Conservation (phyloP, 371 early-diverging fungal species). For the Apophysomyces elegans region DNA sequence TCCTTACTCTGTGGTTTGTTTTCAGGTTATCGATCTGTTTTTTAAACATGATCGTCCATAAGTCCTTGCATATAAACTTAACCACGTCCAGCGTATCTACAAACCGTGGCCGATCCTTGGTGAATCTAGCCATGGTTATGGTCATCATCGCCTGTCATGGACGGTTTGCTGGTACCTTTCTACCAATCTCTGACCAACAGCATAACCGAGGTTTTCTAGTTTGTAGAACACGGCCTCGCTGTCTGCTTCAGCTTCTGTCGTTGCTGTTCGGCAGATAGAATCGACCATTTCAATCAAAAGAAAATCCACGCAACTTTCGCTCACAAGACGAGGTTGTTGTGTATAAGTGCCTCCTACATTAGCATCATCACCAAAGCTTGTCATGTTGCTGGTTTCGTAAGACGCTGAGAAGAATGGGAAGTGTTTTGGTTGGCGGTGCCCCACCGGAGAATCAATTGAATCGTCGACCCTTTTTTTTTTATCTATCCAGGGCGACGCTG, state of each 20-base stretch:
- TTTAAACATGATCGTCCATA: slow-evolving; percentile 92
- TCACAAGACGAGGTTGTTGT: slow-evolving; percentile 49
- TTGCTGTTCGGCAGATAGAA: slow-evolving; percentile 62
- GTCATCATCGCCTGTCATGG: background rate
- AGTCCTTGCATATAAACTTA: slow-evolving; percentile 97
- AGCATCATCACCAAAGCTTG: slow-evolving; percentile 20
- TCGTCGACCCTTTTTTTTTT: no score
- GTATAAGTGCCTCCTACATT: slow-evolving; percentile 12
- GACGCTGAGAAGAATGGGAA: background rate
- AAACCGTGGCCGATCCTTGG: slow-evolving; percentile 83
- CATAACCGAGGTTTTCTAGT: slow-evolving; percentile 87
- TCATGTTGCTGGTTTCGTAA: slow-evolving; percentile 12
- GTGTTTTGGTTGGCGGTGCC: no score
- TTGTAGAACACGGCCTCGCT: slow-evolving; percentile 84
- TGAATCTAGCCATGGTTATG: slow-evolving; percentile 54
- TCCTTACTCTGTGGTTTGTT: slow-evolving; percentile 90
- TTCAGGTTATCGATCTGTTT: slow-evolving; percentile 97
- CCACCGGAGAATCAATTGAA: no score
- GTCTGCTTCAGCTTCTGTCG: slow-evolving; percentile 68
- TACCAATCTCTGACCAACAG: slow-evolving; percentile 85
- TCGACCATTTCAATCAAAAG: slow-evolving; percentile 83
- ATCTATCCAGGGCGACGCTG: no score
- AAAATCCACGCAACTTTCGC: slow-evolving; percentile 72
- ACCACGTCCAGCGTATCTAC: slow-evolving; percentile 92
- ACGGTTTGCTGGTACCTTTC: slow-evolving; percentile 67